Base-by-base conservation (phyloP, 176 grass and related monocot species). In the Alloteropsis semialata region DNA sequence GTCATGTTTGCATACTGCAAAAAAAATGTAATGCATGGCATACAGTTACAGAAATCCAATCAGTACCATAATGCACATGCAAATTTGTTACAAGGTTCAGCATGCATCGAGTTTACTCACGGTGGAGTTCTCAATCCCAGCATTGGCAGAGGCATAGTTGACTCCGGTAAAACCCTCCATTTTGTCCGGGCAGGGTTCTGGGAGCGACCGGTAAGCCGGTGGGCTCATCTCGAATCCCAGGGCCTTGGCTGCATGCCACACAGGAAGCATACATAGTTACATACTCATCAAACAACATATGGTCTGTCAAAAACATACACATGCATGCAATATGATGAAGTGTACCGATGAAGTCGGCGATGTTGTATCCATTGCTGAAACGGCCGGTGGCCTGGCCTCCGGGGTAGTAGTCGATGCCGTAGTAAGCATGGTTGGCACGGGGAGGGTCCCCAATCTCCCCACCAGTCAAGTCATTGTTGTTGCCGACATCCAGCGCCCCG, bases 321-420 rank as follows among this genome's bases (percentile, higher is more conserved):
- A 13, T 37, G 6, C 32, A 21, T 65, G 17, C 44, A 46, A 2
- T n/a, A 36, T 36, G 34, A 28, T 33, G 14, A 6, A 65, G n/a
- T 25, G n/a, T 66, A 66, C 64, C 34, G 10, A 90, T 65, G 41
- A 87, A 90, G 32, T 90, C 84, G 22, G 72, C 65, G 56, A 74
- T 74, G 54, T 87, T 87, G 62, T 83, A 87, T 38, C 88, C 88
- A 36, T 87, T 87, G 65, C 88, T 90, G 84, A 90, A 90, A 74
- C 88, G 76, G 4, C 88, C 88, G 6, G 84, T 90, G 78, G 88
- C 28, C 36, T n/a, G 21, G 0, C 54, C 53, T 14, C 36, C 8
- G 24, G 84, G 84, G 54, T 44, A 73, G 74, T 90, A 73, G 74
- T 90, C 88, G 18, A 90, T 71, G 39, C 88, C 88, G 5, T 90